phyloP scores from a whole-genome alignment of 805 yeast species.

The Sugiyamaella marilandica region DNA sequence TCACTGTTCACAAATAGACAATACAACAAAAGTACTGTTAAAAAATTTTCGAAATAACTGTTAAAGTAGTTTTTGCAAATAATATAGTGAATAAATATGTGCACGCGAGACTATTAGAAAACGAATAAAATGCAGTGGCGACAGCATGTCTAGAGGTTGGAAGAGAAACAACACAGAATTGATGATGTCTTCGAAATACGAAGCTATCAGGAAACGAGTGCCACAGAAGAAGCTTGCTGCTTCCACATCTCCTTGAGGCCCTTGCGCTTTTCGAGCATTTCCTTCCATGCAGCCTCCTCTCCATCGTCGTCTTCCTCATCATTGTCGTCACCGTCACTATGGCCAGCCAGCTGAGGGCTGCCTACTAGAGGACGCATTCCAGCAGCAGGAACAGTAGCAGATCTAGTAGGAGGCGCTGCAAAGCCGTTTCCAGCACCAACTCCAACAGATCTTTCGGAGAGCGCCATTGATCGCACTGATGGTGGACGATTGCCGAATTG shows the following conservation, averaged over 20 bases:
- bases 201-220: not conserved
- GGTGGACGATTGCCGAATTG: conserved; percentile 14
- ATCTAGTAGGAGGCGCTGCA: not conserved
- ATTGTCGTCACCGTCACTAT: conserved; percentile 4
- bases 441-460: conserved; percentile 14
- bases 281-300: conserved; percentile 25
- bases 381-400: conserved; percentile 5
- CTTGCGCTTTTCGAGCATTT: conserved; percentile 22
- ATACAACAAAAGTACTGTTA: too few relatives aligned
- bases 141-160: not conserved
- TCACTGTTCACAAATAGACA: too few relatives aligned
- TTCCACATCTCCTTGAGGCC: conserved; percentile 24
- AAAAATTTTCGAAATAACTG: too few relatives aligned
- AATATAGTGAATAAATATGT: not conserved
- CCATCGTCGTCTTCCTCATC: conserved; percentile 25
- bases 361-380: not conserved
- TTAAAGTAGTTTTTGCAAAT: not conserved
- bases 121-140: not conserved
- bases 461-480: conserved; percentile 20
- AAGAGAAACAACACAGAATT: not conserved
- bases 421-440: not conserved
- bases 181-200: not conserved
- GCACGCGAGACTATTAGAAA: not conserved
- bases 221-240: conserved; percentile 1
- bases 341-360: not conserved